These are phyloP conservation scores for Pseudogymnoascus sp. DNA, from an alignment of 2,329 filamentous ascomycete species.

Conservation along the genomic window DNA sequence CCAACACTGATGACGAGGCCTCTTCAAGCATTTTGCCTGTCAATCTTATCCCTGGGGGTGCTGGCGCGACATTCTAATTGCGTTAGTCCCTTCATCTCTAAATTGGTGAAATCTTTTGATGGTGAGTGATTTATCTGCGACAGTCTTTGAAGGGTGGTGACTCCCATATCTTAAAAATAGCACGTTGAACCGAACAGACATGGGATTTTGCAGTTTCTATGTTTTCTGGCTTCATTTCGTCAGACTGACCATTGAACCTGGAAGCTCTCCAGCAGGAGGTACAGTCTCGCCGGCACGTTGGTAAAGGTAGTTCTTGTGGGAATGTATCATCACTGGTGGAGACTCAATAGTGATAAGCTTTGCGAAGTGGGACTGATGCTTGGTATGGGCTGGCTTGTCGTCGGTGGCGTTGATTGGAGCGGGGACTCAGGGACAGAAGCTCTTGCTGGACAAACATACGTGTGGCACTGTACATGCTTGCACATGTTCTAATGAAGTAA, in stretches of 20 bases:
- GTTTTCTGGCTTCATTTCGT: background rate
- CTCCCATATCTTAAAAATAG: slow-evolving; percentile 6
- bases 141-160: background rate
- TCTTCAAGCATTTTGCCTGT: background rate
- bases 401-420: background rate
- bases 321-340: background rate
- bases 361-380: background rate
- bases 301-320: background rate
- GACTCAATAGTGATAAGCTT: background rate
- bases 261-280: background rate
- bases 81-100: background rate
- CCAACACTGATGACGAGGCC: background rate
- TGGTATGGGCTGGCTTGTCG: background rate
- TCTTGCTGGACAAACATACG: background rate
- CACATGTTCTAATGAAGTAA: background rate
- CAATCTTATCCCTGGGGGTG: background rate
- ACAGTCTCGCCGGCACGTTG: background rate
- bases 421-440: background rate
- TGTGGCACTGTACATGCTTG: no score
- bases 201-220: background rate
- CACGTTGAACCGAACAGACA: background rate
- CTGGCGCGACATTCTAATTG: background rate
- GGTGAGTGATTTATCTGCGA: background rate
- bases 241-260: background rate
- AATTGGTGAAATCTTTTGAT: background rate